Evolutionary conservation across 768 basidiomycete species (phyloP), one percentile per base, ranked within the genome.

Genomic region (Podaxis sp.): DNA sequence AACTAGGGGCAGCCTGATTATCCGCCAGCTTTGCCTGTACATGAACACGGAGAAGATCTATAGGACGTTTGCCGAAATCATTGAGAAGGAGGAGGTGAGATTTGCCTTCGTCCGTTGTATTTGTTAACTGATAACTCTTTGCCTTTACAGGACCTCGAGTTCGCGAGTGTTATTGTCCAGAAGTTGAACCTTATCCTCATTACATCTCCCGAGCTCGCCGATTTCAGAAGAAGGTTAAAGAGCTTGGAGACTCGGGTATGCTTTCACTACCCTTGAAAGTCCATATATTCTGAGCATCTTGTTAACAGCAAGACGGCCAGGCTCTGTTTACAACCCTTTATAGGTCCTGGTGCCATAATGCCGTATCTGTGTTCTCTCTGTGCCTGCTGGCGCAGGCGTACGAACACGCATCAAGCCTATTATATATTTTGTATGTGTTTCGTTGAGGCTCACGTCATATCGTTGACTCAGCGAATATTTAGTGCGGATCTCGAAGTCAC

Each of bases 401-500:
- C 68, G 97, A 99, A 73, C 97, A 99, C 74, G 97, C 96, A 1
- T 96, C 95, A 22, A 98, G 96, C 73, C 82, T 99, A 3, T 80
- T 99, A 17, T 89, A 93, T 65, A 99, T 97, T 64, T 98, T 99
- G 96, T 95, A 72, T 64, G 74, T 71, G 22, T 24, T 24, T 37
- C 22, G 28, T 58, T 56, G 30, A 20, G 12, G 3, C 12, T 26
- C 54, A 33, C 22, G 44, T 28, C 24, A 10, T 53, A 52, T 26
- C 50, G 33, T n/a, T 56, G 11, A 22, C 2, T 40, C 66, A 41
- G 33, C 38, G 37, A 22, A 36, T 20, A 13, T 10, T 13, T 65
- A 99, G 96, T 70, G 96, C 95, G 65, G 97, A 99, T 63, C 79
- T 99, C 54, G 97, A 99, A 74, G 92, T 99, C 67, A 99, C 96